A percentile compares a stretch with the other conserved stretches of the same genome.
Conservation (phyloP, 148 eudicot genomes). For the Diospyros kaki region DNA sequence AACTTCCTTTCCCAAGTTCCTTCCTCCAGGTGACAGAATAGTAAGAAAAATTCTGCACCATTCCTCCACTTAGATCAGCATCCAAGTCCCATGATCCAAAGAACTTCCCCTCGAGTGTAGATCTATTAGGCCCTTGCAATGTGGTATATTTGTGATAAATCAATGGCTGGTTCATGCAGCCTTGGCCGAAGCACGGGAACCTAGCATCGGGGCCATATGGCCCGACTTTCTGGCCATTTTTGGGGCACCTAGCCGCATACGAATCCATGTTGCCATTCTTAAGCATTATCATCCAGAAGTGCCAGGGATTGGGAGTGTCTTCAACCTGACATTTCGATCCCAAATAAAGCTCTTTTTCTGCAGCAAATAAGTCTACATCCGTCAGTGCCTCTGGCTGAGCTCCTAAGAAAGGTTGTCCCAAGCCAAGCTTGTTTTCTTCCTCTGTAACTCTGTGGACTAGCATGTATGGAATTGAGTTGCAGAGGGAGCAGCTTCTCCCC, state of each 20-base stretch:
- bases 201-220: conserved; percentile 22
- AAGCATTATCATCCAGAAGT: conserved; percentile 62
- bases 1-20: conserved; percentile 40
- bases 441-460: conserved; percentile 37
- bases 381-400: neutral
- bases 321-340: conserved; percentile 38
- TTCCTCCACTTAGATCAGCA: conserved; percentile 9
- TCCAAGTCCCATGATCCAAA: conserved; percentile 46
- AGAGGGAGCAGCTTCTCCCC: neutral
- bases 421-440: conserved; percentile 38
- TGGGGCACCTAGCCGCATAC: conserved; percentile 28
- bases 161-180: conserved; percentile 45
- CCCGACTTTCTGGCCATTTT: conserved; percentile 28
- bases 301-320: conserved; percentile 46
- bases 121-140: conserved; percentile 15
- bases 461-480: conserved; percentile 1
- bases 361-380: conserved; percentile 33
- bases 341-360: conserved; percentile 37
- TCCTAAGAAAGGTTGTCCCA: conserved; percentile 34
- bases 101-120: conserved; percentile 28
- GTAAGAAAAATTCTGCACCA: conserved; percentile 21
- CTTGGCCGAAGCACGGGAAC: conserved; percentile 44
- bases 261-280: conserved; percentile 53
- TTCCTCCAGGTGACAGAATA: conserved; percentile 43
- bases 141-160: conserved; percentile 36